Evolutionary conservation across 257 asterid species (phyloP).

Genomic region (Schizonepeta tenuifolia): DNA sequence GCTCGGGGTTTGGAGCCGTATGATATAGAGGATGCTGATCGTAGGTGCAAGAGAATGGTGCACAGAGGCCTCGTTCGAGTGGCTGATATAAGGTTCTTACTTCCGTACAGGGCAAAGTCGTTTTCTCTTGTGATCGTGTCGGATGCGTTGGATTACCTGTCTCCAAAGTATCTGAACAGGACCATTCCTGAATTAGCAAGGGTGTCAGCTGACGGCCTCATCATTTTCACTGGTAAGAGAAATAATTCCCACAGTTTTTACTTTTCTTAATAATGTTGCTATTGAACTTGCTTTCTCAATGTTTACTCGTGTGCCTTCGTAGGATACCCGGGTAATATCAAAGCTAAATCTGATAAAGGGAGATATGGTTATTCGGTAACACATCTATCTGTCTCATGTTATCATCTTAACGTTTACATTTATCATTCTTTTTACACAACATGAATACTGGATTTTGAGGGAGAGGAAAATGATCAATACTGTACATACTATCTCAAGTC

Average conservation of each 20-base stretch:
- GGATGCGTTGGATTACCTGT: constrained; percentile 48
- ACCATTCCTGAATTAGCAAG: constrained; percentile 51
- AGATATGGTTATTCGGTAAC: constrained; percentile 58
- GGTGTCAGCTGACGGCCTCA: constrained; percentile 44
- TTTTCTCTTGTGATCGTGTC: constrained; percentile 47
- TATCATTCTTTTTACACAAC: background rate
- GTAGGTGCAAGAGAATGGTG: constrained; percentile 44
- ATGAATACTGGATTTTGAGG: background rate
- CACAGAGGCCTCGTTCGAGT: constrained; percentile 45
- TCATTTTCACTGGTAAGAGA: constrained; percentile 46
- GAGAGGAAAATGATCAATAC: background rate
- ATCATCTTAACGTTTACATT: background rate
- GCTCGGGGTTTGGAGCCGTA: constrained; percentile 54
- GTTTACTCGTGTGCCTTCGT: constrained; percentile 22
- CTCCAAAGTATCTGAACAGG: constrained; percentile 47
- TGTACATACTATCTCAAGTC: background rate
- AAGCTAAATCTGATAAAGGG: constrained; percentile 50
- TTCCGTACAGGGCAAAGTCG: constrained; percentile 52
- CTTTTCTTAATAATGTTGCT: background rate
- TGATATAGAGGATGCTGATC: constrained; percentile 49
- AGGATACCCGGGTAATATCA: constrained; percentile 59
- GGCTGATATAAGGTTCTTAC: constrained; percentile 44
- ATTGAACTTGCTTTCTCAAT: background rate
- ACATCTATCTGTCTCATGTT: background rate
- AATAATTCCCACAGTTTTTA: background rate